These are phyloP conservation scores for Populus alba DNA, from an alignment of 345 rosid genomes.

Conservation along the genomic window DNA sequence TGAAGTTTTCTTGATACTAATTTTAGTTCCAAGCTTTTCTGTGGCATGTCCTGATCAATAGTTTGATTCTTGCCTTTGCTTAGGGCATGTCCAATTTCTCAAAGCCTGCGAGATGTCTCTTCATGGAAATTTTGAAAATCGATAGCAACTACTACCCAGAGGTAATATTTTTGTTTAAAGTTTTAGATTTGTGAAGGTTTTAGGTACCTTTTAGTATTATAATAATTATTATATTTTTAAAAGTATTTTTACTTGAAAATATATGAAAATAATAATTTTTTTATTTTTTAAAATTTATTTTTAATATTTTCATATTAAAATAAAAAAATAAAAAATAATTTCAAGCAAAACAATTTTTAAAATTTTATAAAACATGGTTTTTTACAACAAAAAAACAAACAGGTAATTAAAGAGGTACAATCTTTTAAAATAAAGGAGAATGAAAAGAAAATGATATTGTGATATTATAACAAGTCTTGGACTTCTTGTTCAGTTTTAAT, in stretches of 20 bases:
- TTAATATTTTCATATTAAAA: fast-evolving
- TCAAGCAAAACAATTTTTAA: no score
- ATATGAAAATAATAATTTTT: no score
- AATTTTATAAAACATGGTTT: no score
- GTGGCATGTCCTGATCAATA: slow-evolving; percentile 7
- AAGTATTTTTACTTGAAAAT: no score
- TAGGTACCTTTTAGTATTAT: no score
- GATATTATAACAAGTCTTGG: background rate
- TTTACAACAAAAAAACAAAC: no score
- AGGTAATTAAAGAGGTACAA: no score
- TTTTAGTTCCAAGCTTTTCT: background rate
- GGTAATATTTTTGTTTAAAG: slow-evolving; percentile 25
- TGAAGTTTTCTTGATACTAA: background rate
- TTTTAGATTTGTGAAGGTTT: background rate
- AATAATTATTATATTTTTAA: fast-evolving
- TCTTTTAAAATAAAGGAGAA: background rate
- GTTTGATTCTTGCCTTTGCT: slow-evolving; percentile 23
- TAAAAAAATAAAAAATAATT: no score
- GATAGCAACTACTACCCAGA: slow-evolving; percentile 70
- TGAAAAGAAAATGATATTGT: background rate
- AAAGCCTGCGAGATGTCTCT: slow-evolving; percentile 54
- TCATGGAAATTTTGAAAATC: slow-evolving; percentile 65
- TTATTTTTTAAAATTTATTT: no score
- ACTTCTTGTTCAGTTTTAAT: background rate
- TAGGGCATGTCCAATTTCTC: slow-evolving; percentile 67